A percentile compares a stretch with the other conserved stretches of the same genome.
phyloP scores from a whole-genome alignment of 768 basidiomycete genomes.

The Pisolithus sp. region DNA sequence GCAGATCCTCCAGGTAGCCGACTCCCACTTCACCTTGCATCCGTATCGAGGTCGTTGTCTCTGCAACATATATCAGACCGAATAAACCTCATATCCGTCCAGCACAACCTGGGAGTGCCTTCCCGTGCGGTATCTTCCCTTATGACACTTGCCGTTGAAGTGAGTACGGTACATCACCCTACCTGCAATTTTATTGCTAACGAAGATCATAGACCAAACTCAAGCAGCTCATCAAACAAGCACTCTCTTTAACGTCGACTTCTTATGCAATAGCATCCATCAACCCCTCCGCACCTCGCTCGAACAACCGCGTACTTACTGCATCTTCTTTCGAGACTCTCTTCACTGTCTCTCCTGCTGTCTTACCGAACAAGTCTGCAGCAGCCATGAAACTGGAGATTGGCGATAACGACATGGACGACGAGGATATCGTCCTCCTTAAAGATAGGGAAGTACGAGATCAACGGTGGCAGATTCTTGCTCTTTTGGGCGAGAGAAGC shows the following conservation, averaged over 20 bases:
- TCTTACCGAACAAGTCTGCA: constrained; percentile 74
- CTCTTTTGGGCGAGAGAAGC: constrained; percentile 67
- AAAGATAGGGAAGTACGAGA: constrained; percentile 63
- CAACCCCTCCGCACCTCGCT: constrained; percentile 43
- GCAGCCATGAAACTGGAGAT: constrained; percentile 65
- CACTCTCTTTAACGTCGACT: constrained; percentile 67
- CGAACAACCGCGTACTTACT: constrained; percentile 44
- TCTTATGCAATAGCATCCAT: constrained; percentile 77
- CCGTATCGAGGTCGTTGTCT: constrained; percentile 65
- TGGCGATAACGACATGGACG: constrained; percentile 45
- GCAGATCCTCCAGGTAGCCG: constrained; percentile 70
- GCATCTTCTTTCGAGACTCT: constrained; percentile 70
- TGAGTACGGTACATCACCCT: constrained; percentile 20
- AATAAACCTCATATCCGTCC: constrained; percentile 75
- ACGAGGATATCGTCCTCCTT: constrained; percentile 44
- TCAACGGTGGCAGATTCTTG: constrained; percentile 72
- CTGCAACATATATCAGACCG: constrained; percentile 73
- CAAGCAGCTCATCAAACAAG: constrained; percentile 78
- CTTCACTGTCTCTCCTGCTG: constrained; percentile 69
- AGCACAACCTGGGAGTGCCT: constrained; percentile 61
- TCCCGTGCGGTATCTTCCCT: constrained; percentile 58
- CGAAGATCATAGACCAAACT: constrained; percentile 55
- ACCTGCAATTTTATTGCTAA: neutral
- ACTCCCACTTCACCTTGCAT: constrained; percentile 65
- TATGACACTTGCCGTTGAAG: constrained; percentile 76